Conservation (phyloP, 768 basidiomycete species). For the Omphalotus guepiniiformis region DNA sequence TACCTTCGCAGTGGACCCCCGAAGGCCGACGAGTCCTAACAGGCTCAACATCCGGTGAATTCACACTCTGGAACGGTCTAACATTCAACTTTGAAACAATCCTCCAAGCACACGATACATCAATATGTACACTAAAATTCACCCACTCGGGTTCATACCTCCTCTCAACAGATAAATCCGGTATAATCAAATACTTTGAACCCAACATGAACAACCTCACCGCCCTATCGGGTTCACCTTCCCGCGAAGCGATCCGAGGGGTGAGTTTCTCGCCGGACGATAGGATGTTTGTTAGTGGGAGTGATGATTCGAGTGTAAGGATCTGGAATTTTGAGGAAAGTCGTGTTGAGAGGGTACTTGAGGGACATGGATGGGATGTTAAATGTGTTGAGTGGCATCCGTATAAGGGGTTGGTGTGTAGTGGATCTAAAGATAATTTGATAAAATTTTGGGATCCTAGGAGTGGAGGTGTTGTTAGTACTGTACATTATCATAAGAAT, state of each 20-base stretch:
- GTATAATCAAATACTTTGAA: conserved; percentile 98
- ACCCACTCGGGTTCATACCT: conserved; percentile 93
- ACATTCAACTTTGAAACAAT: conserved; percentile 99
- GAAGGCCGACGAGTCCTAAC: conserved; percentile 92
- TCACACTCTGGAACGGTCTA: conserved; percentile 97
- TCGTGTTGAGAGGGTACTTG: conserved; percentile 81
- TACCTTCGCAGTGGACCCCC: conserved; percentile 74
- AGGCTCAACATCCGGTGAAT: conserved; percentile 95
- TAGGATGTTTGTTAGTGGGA: conserved; percentile 86
- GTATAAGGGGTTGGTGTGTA: conserved; percentile 90
- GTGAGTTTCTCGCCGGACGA: conserved; percentile 93
- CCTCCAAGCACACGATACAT: conserved; percentile 96
- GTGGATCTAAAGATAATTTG: conserved; percentile 95
- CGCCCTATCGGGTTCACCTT: conserved; percentile 81
- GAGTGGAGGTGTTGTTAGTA: conserved; percentile 85
- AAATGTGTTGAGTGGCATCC: conserved; percentile 99
- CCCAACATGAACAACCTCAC: conserved; percentile 99
- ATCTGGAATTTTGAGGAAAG: conserved; percentile 96
- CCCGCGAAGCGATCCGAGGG: conserved; percentile 90
- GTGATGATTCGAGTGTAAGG: conserved; percentile 91
- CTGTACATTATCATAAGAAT: conserved; percentile 97
- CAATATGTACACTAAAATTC: conserved; percentile 86
- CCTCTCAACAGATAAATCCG: conserved; percentile 88
- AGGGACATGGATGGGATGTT: conserved; percentile 99
- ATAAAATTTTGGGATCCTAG: conserved; percentile 99